phyloP scores from a whole-genome alignment of 306 rosid species.

The Medicago truncatula region MtrunA17r5.0-ANR NC_053049.1:32606501-32607000 shows the following conservation, averaged over 20 bases:
- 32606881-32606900: background rate
- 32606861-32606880: slow-evolving; percentile 33
- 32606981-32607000: slow-evolving; percentile 27
- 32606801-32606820: slow-evolving; percentile 32
- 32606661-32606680: slow-evolving; percentile 64
- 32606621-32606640: slow-evolving; percentile 61
- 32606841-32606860: slow-evolving; percentile 32
- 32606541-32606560: slow-evolving; percentile 65
- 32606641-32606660: slow-evolving; percentile 57
- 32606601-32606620: slow-evolving; percentile 67
- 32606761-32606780: slow-evolving; percentile 56
- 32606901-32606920: background rate
- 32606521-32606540: slow-evolving; percentile 62
- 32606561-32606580: slow-evolving; percentile 55
- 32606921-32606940: slow-evolving; percentile 27
- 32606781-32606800: slow-evolving; percentile 53
- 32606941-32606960: slow-evolving; percentile 49
- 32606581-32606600: slow-evolving; percentile 56
- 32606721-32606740: slow-evolving; percentile 47
- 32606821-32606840: background rate
- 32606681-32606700: slow-evolving; percentile 47
- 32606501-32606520: slow-evolving; percentile 25
- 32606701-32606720: slow-evolving; percentile 42
- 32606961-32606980: slow-evolving; percentile 63
- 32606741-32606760: slow-evolving; percentile 40